Conservation (phyloP, 768 basidiomycete species). For the Pulveroboletus frians region DNA sequence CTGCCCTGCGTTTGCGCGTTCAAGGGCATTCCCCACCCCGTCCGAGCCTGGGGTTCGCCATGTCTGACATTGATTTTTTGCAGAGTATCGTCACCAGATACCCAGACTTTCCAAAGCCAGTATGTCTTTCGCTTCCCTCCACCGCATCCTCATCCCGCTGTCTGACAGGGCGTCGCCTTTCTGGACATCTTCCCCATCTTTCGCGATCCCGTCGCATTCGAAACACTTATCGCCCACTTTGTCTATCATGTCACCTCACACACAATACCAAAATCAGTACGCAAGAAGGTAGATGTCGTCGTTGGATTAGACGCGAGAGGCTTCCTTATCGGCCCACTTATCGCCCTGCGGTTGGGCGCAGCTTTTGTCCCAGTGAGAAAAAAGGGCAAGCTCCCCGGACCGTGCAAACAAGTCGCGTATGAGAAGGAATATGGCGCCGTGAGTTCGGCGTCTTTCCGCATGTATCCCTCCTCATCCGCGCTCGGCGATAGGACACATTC, state of each 20-base stretch:
- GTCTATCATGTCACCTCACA: slow-evolving; percentile 78
- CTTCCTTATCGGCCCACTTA: slow-evolving; percentile 89
- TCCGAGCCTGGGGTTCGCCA: slow-evolving; percentile 24
- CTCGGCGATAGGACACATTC: slow-evolving; percentile 69
- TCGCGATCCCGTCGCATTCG: slow-evolving; percentile 78
- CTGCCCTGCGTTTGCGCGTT: not conserved
- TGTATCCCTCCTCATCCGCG: slow-evolving; percentile 1
- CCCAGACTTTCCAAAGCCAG: slow-evolving; percentile 89
- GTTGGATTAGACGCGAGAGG: slow-evolving; percentile 96
- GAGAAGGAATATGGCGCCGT: slow-evolving; percentile 93
- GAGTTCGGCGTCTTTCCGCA: slow-evolving; percentile 23
- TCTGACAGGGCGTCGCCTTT: slow-evolving; percentile 76
- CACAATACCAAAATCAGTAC: slow-evolving; percentile 56
- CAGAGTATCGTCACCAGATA: slow-evolving; percentile 55
- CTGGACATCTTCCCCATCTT: slow-evolving; percentile 94
- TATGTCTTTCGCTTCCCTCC: slow-evolving; percentile 26
- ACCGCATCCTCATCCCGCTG: not conserved
- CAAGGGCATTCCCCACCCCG: not conserved
- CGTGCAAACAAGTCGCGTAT: slow-evolving; percentile 68
- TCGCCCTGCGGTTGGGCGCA: slow-evolving; percentile 86
- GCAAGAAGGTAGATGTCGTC: slow-evolving; percentile 80
- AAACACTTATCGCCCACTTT: slow-evolving; percentile 86
- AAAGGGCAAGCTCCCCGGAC: slow-evolving; percentile 89
- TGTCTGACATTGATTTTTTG: slow-evolving; percentile 76
- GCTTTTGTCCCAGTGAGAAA: slow-evolving; percentile 97